Conservation (phyloP, 805 yeast genomes). For the Hanseniaspora lachancei region DNA sequence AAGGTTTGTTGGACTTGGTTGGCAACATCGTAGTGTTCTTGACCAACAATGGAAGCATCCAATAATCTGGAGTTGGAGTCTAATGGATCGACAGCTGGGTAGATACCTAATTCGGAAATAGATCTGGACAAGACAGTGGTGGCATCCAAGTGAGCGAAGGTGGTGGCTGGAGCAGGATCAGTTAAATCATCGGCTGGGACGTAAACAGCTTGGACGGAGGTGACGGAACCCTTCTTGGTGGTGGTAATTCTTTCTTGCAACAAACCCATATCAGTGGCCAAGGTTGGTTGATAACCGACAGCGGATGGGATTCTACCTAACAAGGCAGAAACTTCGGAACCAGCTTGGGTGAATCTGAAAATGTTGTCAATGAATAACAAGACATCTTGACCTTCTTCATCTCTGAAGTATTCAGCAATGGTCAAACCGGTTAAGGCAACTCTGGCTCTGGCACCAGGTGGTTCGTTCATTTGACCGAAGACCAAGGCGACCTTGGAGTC, state of each 20-base stretch:
- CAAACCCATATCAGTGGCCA: slow-evolving; percentile 99
- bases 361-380: slow-evolving; percentile 97
- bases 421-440: slow-evolving; percentile 99
- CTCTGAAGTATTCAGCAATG: slow-evolving; percentile 99
- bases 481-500: slow-evolving; percentile 99
- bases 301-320: slow-evolving; percentile 99
- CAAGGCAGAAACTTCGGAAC: slow-evolving; percentile 99
- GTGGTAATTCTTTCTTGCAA: slow-evolving; percentile 99
- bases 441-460: slow-evolving; percentile 99
- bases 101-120: slow-evolving; percentile 98
- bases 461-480: slow-evolving; percentile 99
- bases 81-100: slow-evolving; percentile 99
- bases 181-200: slow-evolving; percentile 99
- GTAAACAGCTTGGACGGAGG: slow-evolving; percentile 99
- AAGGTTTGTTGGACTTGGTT: slow-evolving; percentile 92
- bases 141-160: slow-evolving; percentile 99
- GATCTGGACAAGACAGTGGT: slow-evolving; percentile 99
- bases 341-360: slow-evolving; percentile 99
- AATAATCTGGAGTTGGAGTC: slow-evolving; percentile 98
- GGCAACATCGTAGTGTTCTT: slow-evolving; percentile 96
- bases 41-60: slow-evolving; percentile 94
- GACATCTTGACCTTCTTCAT: slow-evolving; percentile 99
- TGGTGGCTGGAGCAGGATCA: slow-evolving; percentile 99
- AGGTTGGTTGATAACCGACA: slow-evolving; percentile 99
- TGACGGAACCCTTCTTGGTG: slow-evolving; percentile 98